Percentiles rank a stretch among this genome's conserved stretches.
Evolutionary conservation across 257 asterid genomes (phyloP).

Genomic region (Coffea eugenioides): DNA sequence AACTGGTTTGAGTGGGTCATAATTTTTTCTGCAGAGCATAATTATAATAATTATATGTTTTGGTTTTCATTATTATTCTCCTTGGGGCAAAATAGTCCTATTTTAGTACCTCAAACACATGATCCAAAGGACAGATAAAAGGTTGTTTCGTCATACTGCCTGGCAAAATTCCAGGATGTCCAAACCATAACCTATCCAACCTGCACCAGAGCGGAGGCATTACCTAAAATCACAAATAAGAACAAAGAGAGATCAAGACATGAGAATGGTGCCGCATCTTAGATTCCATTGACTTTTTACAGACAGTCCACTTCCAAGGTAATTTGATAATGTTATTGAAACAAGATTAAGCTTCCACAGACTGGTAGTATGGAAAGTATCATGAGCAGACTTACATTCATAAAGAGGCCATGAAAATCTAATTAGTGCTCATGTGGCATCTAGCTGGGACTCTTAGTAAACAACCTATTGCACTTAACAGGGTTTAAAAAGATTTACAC

Average conservation of each 20-base stretch:
- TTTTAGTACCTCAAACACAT: constrained; percentile 81
- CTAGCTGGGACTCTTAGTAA: no score
- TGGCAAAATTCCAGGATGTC: constrained; percentile 82
- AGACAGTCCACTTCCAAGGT: no score
- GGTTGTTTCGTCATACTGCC: constrained; percentile 93
- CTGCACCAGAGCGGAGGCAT: constrained; percentile 99
- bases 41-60: not conserved
- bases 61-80: not conserved
- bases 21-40: not conserved
- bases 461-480: no score
- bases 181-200: constrained; percentile 99
- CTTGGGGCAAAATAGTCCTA: not conserved
- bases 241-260: constrained; percentile 43
- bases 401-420: no score
- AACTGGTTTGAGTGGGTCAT: no score
- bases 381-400: no score
- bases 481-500: no score
- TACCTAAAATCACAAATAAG: constrained; percentile 85
- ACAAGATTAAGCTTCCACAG: no score
- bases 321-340: no score
- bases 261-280: constrained; percentile 21
- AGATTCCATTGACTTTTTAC: no score
- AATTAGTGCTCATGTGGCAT: no score
- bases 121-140: constrained; percentile 93
- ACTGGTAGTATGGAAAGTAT: no score